phyloP scores from a whole-genome alignment of 2,329 filamentous ascomycete genomes.

The Fusarium sp. region DNA sequence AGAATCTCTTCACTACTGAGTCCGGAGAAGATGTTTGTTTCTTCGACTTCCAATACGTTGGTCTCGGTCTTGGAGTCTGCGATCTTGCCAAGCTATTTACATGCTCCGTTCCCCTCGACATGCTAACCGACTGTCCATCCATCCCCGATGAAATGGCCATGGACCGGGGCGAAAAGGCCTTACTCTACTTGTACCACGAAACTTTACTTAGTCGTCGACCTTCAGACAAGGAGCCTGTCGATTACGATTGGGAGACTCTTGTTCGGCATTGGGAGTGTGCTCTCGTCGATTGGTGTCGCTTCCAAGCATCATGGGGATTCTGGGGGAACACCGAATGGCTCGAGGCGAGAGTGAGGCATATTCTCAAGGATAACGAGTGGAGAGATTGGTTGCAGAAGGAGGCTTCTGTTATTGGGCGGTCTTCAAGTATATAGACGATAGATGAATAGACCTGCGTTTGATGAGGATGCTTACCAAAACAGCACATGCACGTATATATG shows the following conservation, averaged over 20 bases:
- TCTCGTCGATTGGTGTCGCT: conserved; percentile 74
- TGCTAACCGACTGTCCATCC: conserved; percentile 57
- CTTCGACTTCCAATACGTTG: conserved; percentile 78
- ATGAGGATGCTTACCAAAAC: neutral
- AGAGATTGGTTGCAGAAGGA: conserved; percentile 56
- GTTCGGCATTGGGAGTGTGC: conserved; percentile 74
- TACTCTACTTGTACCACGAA: conserved; percentile 65
- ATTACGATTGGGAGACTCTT: conserved; percentile 68
- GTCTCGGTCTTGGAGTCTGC: conserved; percentile 72
- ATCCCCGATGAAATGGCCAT: conserved; percentile 60
- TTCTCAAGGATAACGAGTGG: conserved; percentile 61
- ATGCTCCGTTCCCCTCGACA: conserved; percentile 69
- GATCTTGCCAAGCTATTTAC: conserved; percentile 77
- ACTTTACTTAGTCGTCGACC: conserved; percentile 47
- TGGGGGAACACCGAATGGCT: conserved; percentile 72
- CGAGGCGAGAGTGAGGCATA: conserved; percentile 64
- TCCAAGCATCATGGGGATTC: conserved; percentile 71
- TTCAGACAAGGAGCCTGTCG: neutral
- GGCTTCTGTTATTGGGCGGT: neutral
- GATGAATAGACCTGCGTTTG: neutral
- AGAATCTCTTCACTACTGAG: conserved; percentile 72
- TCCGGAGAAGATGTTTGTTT: conserved; percentile 67
- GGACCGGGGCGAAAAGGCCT: conserved; percentile 60
- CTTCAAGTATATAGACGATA: neutral
- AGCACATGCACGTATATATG: neutral